Evolutionary conservation across 2,329 filamentous ascomycete species (phyloP).

Genomic region (Phyllosticta citrichinensis): DNA sequence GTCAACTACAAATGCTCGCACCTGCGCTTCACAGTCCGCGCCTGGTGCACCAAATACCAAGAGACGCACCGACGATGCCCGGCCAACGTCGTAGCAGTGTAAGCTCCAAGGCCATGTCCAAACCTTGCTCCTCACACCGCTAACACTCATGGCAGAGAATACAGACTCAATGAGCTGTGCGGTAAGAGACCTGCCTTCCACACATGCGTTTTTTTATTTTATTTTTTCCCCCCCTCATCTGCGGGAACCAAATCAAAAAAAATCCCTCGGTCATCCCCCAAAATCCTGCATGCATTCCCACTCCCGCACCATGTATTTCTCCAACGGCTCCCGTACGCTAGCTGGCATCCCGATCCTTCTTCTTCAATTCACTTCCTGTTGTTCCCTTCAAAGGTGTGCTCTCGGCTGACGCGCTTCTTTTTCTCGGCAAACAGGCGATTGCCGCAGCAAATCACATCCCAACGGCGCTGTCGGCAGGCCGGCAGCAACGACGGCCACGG

Average conservation of each 20-base stretch:
- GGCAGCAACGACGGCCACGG: background rate
- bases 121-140: background rate
- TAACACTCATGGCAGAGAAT: slow-evolving; percentile 20
- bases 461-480: slow-evolving; percentile 5
- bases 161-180: slow-evolving; percentile 39
- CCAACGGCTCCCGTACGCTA: background rate
- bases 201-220: background rate
- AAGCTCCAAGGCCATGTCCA: slow-evolving; percentile 11
- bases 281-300: background rate
- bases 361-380: background rate
- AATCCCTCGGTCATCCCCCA: background rate
- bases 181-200: slow-evolving; percentile 22
- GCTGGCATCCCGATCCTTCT: background rate
- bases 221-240: no score
- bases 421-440: background rate
- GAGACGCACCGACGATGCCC: slow-evolving; percentile 47
- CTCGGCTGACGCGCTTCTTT: background rate
- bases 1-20: slow-evolving; percentile 49
- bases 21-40: slow-evolving; percentile 44
- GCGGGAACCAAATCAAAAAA: background rate
- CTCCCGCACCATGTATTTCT: background rate
- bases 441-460: slow-evolving; percentile 7
- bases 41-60: slow-evolving; percentile 46
- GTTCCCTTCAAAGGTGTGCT: background rate
- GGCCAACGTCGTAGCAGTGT: slow-evolving; percentile 45